phyloP scores from a whole-genome alignment of 2,329 filamentous ascomycete species.

The Calonectria pauciramosa region DNA sequence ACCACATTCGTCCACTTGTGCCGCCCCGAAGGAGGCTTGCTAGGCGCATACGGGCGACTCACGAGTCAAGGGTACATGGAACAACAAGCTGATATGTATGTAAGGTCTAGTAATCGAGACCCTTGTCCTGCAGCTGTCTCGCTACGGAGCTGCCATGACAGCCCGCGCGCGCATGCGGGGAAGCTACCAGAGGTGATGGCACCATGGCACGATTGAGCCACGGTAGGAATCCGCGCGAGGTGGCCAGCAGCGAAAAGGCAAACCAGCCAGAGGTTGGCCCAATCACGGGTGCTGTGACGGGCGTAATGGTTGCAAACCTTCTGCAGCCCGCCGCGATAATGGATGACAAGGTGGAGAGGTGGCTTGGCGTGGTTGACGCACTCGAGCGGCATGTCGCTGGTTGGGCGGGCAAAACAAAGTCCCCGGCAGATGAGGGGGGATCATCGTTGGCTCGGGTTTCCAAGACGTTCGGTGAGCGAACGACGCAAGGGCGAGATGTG shows the following conservation, averaged over 20 bases:
- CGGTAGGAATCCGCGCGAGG: slow-evolving; percentile 26
- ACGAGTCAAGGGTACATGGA: slow-evolving; percentile 37
- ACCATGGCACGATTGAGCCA: slow-evolving; percentile 33
- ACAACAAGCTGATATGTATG: slow-evolving; percentile 6
- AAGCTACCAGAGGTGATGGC: slow-evolving; percentile 8
- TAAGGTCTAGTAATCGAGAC: slow-evolving; percentile 34
- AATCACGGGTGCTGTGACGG: slow-evolving; percentile 27
- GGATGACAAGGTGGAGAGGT: slow-evolving; percentile 31
- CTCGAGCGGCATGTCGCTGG: slow-evolving; percentile 19
- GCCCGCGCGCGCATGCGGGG: slow-evolving; percentile 27
- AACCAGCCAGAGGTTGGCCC: slow-evolving; percentile 28
- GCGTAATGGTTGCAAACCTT: slow-evolving; percentile 33
- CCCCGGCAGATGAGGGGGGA: background rate
- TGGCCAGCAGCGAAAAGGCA: slow-evolving; percentile 21
- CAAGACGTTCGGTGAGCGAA: background rate
- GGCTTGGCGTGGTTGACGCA: slow-evolving; percentile 33
- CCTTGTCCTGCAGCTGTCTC: slow-evolving; percentile 29
- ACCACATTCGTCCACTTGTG: slow-evolving; percentile 5
- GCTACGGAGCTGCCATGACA: slow-evolving; percentile 10
- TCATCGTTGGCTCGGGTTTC: background rate
- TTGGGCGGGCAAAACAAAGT: slow-evolving; percentile 2
- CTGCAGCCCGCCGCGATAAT: slow-evolving; percentile 36
- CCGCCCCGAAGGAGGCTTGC: background rate
- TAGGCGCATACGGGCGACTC: slow-evolving; percentile 24
- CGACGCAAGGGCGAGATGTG: background rate